A percentile compares a stretch with the other conserved stretches of the same genome.
Evolutionary conservation across 2,329 filamentous ascomycete species (phyloP).

Genomic region (Aspergillus sclerotialis): DNA sequence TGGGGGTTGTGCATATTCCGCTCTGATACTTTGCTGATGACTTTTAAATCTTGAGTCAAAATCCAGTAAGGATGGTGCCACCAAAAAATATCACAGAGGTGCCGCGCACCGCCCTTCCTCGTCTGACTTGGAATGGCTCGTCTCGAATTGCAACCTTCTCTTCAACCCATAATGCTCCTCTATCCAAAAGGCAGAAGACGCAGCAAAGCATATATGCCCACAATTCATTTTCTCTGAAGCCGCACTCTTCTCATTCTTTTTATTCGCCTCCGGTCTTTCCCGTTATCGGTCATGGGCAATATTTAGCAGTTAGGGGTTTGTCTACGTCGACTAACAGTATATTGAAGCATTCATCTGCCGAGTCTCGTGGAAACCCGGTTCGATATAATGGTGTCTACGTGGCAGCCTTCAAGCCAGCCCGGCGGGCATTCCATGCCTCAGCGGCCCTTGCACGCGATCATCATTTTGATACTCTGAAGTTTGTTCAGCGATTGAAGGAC

Average conservation of each 20-base stretch:
- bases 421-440: slow-evolving; percentile 58
- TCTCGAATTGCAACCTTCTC: slow-evolving; percentile 24
- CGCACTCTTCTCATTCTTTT: slow-evolving; percentile 8
- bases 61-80: slow-evolving; percentile 34
- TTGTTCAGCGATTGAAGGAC: slow-evolving; percentile 79
- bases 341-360: slow-evolving; percentile 8
- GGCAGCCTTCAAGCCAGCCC: slow-evolving; percentile 35
- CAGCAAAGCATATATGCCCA: slow-evolving; percentile 16
- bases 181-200: slow-evolving; percentile 15
- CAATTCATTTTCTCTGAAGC: slow-evolving; percentile 15
- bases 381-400: slow-evolving; percentile 43
- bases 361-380: slow-evolving; percentile 26
- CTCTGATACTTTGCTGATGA: no score
- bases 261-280: slow-evolving; percentile 9
- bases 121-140: slow-evolving; percentile 35
- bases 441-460: slow-evolving; percentile 62
- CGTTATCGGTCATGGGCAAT: no score
- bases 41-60: no score
- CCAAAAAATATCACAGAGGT: slow-evolving; percentile 36
- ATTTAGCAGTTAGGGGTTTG: slow-evolving; percentile 13
- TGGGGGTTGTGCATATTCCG: no score
- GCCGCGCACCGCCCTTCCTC: slow-evolving; percentile 37
- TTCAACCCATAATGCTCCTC: slow-evolving; percentile 18
- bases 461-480: slow-evolving; percentile 97
- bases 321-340: slow-evolving; percentile 7